These are phyloP conservation scores for Peronosclerospora sorghi DNA, from an alignment of 352 stramenopile species.

Conservation along the genomic window DNA sequence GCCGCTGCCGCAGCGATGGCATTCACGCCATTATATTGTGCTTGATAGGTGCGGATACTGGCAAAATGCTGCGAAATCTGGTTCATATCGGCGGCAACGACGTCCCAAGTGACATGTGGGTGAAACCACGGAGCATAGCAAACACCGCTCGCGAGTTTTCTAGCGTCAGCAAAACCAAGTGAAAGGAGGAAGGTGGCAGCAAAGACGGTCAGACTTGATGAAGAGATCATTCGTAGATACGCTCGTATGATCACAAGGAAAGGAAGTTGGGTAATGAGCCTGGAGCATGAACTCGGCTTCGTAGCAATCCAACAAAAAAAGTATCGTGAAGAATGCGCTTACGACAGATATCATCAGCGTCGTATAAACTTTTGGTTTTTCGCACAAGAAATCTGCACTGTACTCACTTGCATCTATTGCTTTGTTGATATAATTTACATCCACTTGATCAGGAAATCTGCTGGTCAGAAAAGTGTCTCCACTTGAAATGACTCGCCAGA, in stretches of 20 bases:
- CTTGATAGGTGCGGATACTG: constrained; percentile 52
- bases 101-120: constrained; percentile 16
- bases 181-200: neutral
- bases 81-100: constrained; percentile 27
- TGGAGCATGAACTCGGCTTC: neutral
- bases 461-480: no score
- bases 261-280: neutral
- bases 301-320: no score
- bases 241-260: neutral
- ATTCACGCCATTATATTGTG: constrained; percentile 35
- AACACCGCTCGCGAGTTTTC: constrained; percentile 22
- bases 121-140: constrained; percentile 71
- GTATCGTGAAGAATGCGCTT: no score
- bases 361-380: no score
- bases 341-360: no score
- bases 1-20: constrained; percentile 28
- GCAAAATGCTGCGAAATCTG: constrained; percentile 38
- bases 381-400: no score
- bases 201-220: neutral
- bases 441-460: no score
- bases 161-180: neutral
- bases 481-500: no score
- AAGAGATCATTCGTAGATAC: neutral
- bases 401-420: no score
- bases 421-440: no score